Evolutionary conservation across 148 eudicot genomes (phyloP).

Genomic region (Amaranthus hypochondriacus): DNA sequence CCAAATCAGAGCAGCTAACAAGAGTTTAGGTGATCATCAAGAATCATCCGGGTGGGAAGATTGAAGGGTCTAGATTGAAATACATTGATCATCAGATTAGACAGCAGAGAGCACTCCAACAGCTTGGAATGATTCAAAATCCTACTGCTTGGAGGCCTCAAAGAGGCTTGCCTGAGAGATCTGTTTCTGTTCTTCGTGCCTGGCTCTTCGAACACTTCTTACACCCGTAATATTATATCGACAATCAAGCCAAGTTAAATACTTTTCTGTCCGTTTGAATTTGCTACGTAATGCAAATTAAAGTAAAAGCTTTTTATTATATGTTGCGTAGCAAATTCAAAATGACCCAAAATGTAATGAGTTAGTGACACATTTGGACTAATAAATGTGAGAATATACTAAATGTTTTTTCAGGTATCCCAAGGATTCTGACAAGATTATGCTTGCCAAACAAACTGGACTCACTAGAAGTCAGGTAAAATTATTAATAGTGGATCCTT

Average conservation of each 20-base stretch:
- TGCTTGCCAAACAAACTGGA: conserved; percentile 75
- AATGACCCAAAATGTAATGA: no score
- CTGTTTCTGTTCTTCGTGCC: conserved; percentile 94
- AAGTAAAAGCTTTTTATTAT: background rate
- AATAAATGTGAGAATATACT: background rate
- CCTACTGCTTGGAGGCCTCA: conserved; percentile 92
- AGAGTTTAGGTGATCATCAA: conserved; percentile 64
- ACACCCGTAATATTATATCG: conserved; percentile 52
- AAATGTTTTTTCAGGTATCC: conserved; percentile 47
- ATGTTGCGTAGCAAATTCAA: no score
- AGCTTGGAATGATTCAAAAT: conserved; percentile 74
- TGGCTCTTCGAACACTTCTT: conserved; percentile 93
- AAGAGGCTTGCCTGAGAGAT: conserved; percentile 80
- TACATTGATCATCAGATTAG: conserved; percentile 72
- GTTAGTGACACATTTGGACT: no score
- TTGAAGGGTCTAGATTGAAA: conserved; percentile 63
- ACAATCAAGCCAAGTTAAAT: background rate
- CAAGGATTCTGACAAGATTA: conserved; percentile 66
- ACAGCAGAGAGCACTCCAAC: conserved; percentile 69
- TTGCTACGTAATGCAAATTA: background rate
- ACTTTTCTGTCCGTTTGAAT: background rate
- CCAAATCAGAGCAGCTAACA: conserved; percentile 52
- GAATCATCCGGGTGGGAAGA: conserved; percentile 41
- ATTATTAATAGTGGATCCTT: no score
- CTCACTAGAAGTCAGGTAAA: conserved; percentile 74